Evolutionary conservation across 2,329 filamentous ascomycete genomes (phyloP).

Genomic region (Ceratocystiopsis minuta): DNA sequence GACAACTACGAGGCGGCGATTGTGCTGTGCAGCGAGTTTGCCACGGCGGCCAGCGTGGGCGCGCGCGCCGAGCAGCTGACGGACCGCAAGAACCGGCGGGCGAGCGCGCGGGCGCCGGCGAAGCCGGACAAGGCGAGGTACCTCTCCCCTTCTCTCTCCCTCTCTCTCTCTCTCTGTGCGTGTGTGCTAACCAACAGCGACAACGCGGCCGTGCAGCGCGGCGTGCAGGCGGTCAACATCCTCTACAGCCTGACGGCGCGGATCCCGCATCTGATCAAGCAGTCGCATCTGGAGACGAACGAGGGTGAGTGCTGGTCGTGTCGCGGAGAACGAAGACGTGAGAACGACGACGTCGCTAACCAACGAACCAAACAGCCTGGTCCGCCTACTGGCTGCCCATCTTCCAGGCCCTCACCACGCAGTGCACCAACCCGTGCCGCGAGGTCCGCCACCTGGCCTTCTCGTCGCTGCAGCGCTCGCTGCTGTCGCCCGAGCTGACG

Average conservation of each 20-base stretch:
- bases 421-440: constrained; percentile 87
- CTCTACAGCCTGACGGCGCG: constrained; percentile 68
- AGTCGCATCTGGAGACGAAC: constrained; percentile 76
- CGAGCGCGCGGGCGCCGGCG: constrained; percentile 24
- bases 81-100: constrained; percentile 26
- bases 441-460: constrained; percentile 85
- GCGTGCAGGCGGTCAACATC: constrained; percentile 61
- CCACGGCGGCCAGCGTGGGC: constrained; percentile 60
- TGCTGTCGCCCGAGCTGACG: constrained; percentile 70
- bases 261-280: constrained; percentile 73
- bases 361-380: constrained; percentile 60
- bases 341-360: neutral
- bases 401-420: constrained; percentile 69
- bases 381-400: constrained; percentile 95
- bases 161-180: neutral
- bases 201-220: constrained; percentile 56
- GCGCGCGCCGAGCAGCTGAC: constrained; percentile 50
- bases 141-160: neutral
- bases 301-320: constrained; percentile 38
- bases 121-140: constrained; percentile 38
- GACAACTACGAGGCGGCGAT: constrained; percentile 92
- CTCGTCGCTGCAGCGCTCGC: constrained; percentile 63
- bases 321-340: no score
- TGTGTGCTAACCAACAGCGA: constrained; percentile 30
- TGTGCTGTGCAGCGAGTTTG: constrained; percentile 72